A percentile compares a stretch with the other conserved stretches of the same genome.
Evolutionary conservation across 768 basidiomycete genomes (phyloP).

Genomic region (Serendipita sp.): DNA sequence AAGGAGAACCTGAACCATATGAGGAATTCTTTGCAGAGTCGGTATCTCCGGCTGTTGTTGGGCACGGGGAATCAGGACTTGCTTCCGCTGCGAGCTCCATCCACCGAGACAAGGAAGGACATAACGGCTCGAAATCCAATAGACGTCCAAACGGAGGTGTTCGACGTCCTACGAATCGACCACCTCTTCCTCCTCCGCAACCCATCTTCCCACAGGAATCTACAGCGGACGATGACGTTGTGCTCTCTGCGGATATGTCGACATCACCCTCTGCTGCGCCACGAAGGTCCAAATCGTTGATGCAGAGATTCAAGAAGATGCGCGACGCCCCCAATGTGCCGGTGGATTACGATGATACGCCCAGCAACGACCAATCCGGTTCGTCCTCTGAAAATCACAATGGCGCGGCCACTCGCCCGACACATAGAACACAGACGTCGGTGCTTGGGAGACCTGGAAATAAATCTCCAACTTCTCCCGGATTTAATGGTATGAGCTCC

Average conservation of each 20-base stretch:
- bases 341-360: constrained; percentile 28
- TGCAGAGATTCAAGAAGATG: constrained; percentile 81
- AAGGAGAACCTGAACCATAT: constrained; percentile 79
- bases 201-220: constrained; percentile 49
- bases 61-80: constrained; percentile 22
- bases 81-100: constrained; percentile 40
- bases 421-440: constrained; percentile 56
- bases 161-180: constrained; percentile 29
- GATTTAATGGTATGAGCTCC: constrained; percentile 28
- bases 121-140: constrained; percentile 17
- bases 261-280: constrained; percentile 25
- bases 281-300: constrained; percentile 65
- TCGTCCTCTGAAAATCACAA: constrained; percentile 21
- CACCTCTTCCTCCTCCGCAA: constrained; percentile 57
- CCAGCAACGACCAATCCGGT: constrained; percentile 24
- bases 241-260: neutral
- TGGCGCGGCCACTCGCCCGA: constrained; percentile 17
- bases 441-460: constrained; percentile 49
- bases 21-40: constrained; percentile 73
- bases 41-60: constrained; percentile 38
- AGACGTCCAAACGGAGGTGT: constrained; percentile 34
- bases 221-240: constrained; percentile 22
- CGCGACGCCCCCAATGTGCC: constrained; percentile 74
- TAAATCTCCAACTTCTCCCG: neutral
- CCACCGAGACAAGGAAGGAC: constrained; percentile 45